Conservation (phyloP, 495 filamentous ascomycete species). For the Ramalina peruviana region DNA sequence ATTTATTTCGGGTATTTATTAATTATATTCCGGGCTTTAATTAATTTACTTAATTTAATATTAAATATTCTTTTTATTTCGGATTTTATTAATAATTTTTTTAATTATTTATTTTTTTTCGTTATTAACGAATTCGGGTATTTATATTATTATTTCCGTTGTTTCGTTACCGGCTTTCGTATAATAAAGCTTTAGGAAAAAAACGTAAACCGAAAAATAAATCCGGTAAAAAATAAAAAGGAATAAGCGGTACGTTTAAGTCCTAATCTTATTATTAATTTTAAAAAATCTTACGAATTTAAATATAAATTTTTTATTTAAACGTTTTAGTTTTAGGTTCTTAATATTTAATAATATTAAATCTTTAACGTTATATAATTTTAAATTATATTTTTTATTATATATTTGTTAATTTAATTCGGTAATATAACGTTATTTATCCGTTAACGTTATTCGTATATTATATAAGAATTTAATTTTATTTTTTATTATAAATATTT, state of each 20-base stretch:
- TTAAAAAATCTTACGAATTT: neutral
- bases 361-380: too few relatives aligned
- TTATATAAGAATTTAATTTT: neutral
- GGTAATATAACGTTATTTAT: neutral
- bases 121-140: too few relatives aligned
- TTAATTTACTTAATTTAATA: too few relatives aligned
- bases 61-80: too few relatives aligned
- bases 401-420: neutral
- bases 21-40: too few relatives aligned
- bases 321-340: neutral
- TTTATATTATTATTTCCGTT: neutral
- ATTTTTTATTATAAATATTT: neutral
- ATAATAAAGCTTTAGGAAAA: neutral
- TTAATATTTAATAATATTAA: neutral
- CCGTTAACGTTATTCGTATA: too few relatives aligned
- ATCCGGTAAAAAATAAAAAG: too few relatives aligned
- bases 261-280: neutral
- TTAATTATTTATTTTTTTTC: too few relatives aligned
- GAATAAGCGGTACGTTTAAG: too few relatives aligned
- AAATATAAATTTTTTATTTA: neutral
- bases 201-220: neutral
- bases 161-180: neutral
- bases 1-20: too few relatives aligned
- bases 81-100: too few relatives aligned
- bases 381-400: neutral